These are phyloP conservation scores for Fraxinus platypoda DNA, from an alignment of 305 asterid genomes.

Conservation along the genomic window DNA sequence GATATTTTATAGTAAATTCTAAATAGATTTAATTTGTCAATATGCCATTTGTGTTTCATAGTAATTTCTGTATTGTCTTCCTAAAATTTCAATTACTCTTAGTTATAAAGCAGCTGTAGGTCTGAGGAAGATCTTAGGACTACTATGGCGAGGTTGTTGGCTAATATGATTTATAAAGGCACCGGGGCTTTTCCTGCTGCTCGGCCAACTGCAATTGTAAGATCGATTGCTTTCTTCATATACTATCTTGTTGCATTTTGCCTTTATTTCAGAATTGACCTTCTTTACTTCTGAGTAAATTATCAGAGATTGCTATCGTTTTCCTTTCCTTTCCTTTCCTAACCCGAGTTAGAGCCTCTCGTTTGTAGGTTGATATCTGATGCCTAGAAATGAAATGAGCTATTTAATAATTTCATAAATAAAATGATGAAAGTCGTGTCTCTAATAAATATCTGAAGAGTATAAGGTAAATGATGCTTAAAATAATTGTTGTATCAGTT, in stretches of 20 bases:
- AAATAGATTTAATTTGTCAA: background rate
- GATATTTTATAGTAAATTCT: background rate
- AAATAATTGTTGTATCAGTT: background rate
- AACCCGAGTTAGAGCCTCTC: background rate
- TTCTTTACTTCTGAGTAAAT: background rate
- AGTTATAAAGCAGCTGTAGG: constrained; percentile 12
- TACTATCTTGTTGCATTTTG: background rate
- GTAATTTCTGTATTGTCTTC: background rate
- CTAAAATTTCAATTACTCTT: background rate
- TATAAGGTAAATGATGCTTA: background rate
- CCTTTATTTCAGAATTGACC: background rate
- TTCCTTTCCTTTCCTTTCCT: background rate
- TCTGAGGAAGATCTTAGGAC: background rate
- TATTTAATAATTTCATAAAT: background rate
- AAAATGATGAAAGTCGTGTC: background rate
- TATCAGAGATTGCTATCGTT: background rate
- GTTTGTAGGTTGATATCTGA: background rate
- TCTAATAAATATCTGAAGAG: background rate
- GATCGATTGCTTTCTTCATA: constrained; percentile 7
- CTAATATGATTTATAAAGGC: constrained; percentile 49
- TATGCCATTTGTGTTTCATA: background rate
- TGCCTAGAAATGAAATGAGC: constrained; percentile 2
- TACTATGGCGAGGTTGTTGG: constrained; percentile 64
- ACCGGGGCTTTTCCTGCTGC: constrained; percentile 46
- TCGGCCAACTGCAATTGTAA: constrained; percentile 45